phyloP scores from a whole-genome alignment of 495 filamentous ascomycete species.

The Penicillium crystallinum region DNA sequence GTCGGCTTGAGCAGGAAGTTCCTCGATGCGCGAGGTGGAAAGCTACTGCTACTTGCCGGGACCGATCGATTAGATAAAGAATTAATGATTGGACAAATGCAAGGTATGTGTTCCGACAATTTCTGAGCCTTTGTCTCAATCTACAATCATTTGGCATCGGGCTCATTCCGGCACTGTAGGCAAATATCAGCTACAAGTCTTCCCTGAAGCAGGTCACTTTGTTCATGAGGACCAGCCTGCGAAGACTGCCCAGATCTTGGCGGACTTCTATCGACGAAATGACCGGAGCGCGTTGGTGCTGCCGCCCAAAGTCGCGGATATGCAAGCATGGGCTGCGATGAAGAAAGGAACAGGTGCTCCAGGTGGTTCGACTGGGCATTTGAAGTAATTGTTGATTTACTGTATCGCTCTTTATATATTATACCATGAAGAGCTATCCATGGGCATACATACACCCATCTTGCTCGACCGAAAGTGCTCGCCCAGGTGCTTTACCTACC shows the following conservation, averaged over 20 bases:
- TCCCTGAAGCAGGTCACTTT: constrained; percentile 94
- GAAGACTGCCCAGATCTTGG: constrained; percentile 76
- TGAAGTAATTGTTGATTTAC: background rate
- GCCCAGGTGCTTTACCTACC: background rate
- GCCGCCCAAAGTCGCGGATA: constrained; percentile 78
- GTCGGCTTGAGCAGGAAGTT: constrained; percentile 83
- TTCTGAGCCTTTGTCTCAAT: background rate
- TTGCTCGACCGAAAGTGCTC: too few species aligned
- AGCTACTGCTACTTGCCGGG: constrained; percentile 84
- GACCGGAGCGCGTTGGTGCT: constrained; percentile 78
- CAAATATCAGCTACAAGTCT: constrained; percentile 92
- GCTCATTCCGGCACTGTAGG: constrained; percentile 41
- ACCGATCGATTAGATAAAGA: constrained; percentile 94
- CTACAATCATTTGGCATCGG: background rate
- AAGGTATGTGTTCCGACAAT: constrained; percentile 52
- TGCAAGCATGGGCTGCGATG: constrained; percentile 46
- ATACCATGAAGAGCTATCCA: background rate
- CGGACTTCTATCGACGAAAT: constrained; percentile 88
- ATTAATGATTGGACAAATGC: constrained; percentile 96
- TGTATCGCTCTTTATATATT: background rate
- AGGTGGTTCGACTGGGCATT: background rate
- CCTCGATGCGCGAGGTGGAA: constrained; percentile 75
- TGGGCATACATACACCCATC: too few species aligned
- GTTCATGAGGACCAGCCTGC: constrained; percentile 91
- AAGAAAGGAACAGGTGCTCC: constrained; percentile 27